Evolutionary conservation across 768 basidiomycete species (phyloP), one percentile per base, ranked within the genome.

Genomic region (Pisolithus albus): DNA sequence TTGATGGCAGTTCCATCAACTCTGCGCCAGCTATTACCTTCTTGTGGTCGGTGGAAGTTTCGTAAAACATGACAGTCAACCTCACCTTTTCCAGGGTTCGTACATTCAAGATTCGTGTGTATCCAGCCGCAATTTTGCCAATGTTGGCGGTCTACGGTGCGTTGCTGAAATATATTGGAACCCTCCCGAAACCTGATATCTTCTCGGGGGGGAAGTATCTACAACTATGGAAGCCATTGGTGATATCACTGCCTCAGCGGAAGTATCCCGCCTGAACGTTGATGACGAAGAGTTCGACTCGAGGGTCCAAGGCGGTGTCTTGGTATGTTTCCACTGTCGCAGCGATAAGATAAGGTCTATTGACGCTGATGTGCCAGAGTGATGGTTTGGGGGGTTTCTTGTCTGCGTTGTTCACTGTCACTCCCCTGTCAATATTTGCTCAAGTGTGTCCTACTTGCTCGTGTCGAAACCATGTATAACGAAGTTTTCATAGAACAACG

Each of bases 211-310:
- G 7, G 9, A 42, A 86, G 81, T 89, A 7, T 86, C 86, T 0
- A 64, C 82, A 0, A 79, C 84, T 0, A 86, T 92, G 83, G 90
- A 92, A 67, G 84, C 87, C 7, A 91, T 89, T 48, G 89, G 89
- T 4, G 90, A 92, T 58, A 81, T 88, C 57, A 87, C 88, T 1
- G 87, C 89, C 0, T 85, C 84, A 11, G 83, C 85, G 2, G 91
- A 93, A 64, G 86, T 88, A 11, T 91, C 88, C 2, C 79, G 81
- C 9, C 72, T 87, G n/a, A 68, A 74, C 8, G 86, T 92, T 26
- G 76, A 80, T 21, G 91, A 89, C 0, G 74, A 75, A 8, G 80
- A 86, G 47, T 92, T 92, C 64, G 89, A 92, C 64, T 78, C 80
- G 0, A 77, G 89, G 11, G 85, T 92, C 32, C 89, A 91, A 68